Percentiles rank a stretch among this genome's conserved stretches.
Evolutionary conservation across 768 basidiomycete species (phyloP).

Genomic region (Amanita exitialis): DNA sequence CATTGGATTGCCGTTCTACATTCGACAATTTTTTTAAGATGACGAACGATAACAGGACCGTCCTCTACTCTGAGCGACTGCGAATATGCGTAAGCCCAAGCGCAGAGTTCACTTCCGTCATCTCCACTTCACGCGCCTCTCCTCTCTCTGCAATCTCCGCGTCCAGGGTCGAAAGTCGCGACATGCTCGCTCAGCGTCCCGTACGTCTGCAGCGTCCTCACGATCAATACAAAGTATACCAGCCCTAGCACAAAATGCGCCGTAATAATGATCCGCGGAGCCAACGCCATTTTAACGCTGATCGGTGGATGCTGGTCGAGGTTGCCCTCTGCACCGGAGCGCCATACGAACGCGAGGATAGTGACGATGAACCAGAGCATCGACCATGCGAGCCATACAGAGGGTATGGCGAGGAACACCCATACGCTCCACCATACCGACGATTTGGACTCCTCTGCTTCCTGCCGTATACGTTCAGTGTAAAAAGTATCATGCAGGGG

Average conservation of each 20-base stretch:
- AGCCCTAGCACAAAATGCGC: slow-evolving; percentile 45
- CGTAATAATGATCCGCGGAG: slow-evolving; percentile 47
- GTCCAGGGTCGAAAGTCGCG: no score
- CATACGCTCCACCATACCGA: slow-evolving; percentile 27
- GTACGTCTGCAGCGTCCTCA: slow-evolving; percentile 53
- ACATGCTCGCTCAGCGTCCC: slow-evolving; percentile 17
- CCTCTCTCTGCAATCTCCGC: no score
- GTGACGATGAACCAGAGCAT: slow-evolving; percentile 56
- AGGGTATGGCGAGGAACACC: slow-evolving; percentile 38
- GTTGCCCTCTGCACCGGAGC: slow-evolving; percentile 43
- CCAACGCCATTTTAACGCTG: slow-evolving; percentile 28
- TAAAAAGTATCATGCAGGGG: not conserved
- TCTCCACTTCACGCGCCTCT: not conserved
- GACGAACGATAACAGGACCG: no score
- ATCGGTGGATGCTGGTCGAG: slow-evolving; percentile 24
- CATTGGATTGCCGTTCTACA: no score
- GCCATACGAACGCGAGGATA: slow-evolving; percentile 65
- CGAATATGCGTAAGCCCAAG: no score
- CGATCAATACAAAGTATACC: slow-evolving; percentile 50
- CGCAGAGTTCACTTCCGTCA: not conserved
- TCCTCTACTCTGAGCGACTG: not conserved
- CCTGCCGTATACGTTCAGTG: slow-evolving; percentile 24
- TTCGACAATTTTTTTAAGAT: no score
- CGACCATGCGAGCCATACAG: slow-evolving; percentile 67
- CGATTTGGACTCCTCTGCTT: slow-evolving; percentile 36